Evolutionary conservation across 2,329 filamentous ascomycete species (phyloP).

Genomic region (Massarina eburnea): DNA sequence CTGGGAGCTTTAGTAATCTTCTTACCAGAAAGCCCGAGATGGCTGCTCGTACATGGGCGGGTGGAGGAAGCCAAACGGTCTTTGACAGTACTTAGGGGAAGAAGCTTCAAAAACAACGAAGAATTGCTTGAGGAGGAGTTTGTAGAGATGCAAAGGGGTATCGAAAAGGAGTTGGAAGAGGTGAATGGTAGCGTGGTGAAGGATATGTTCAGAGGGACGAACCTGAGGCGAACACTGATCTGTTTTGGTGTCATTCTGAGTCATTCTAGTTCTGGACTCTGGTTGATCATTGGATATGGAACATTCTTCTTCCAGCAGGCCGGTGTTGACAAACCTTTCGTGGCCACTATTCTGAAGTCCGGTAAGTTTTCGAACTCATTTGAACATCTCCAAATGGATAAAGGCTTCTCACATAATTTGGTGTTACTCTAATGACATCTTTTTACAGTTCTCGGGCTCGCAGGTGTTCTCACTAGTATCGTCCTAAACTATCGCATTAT

Average conservation of each 20-base stretch:
- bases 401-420: too few species aligned
- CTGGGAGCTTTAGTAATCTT: conserved; percentile 37
- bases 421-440: not conserved
- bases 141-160: conserved; percentile 17
- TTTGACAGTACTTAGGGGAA: conserved; percentile 4
- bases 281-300: conserved; percentile 53
- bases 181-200: conserved; percentile 51
- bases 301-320: conserved; percentile 13
- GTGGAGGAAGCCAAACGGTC: conserved; percentile 5
- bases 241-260: conserved; percentile 51
- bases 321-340: conserved; percentile 8
- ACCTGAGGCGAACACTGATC: conserved; percentile 51
- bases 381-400: too few species aligned
- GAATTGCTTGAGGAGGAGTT: conserved; percentile 16
- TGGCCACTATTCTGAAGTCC: conserved; percentile 10
- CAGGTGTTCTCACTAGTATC: conserved; percentile 52
- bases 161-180: conserved; percentile 40
- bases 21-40: conserved; percentile 42
- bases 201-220: conserved; percentile 52
- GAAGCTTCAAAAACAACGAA: conserved; percentile 2
- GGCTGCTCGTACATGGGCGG: conserved; percentile 21
- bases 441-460: conserved; percentile 39
- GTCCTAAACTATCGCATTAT: conserved; percentile 5
- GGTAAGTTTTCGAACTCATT: conserved; percentile 1
- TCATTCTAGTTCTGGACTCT: conserved; percentile 48